Percentiles rank a stretch among this genome's conserved stretches.
Evolutionary conservation across 1,139 yeast species (phyloP).

Genomic region (Saccharomyces hybrid): DNA sequence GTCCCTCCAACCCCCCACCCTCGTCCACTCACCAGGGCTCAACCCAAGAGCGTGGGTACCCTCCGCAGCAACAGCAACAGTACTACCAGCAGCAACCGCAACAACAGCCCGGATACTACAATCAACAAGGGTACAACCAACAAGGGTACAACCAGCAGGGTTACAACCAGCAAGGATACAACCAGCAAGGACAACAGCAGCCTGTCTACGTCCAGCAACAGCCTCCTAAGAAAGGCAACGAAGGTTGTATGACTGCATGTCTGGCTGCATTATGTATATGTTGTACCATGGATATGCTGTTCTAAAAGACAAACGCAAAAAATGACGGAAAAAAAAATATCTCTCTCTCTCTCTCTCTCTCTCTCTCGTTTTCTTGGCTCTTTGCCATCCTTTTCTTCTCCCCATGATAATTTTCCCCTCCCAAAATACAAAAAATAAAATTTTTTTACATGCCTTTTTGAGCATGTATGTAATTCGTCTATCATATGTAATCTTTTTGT

Average conservation of each 20-base stretch:
- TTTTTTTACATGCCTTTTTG: neutral
- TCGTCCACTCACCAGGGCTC: neutral
- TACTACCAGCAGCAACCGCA: slow-evolving; percentile 13
- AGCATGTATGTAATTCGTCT: neutral
- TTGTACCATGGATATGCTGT: slow-evolving; percentile 61
- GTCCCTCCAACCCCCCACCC: neutral
- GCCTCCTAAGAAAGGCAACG: slow-evolving; percentile 36
- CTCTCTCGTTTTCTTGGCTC: neutral
- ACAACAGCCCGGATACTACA: slow-evolving; percentile 14
- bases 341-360: neutral
- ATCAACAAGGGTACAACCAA: slow-evolving; percentile 20
- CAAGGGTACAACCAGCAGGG: slow-evolving; percentile 36
- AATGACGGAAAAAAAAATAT: neutral
- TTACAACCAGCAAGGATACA: slow-evolving; percentile 32
- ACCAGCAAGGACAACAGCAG: slow-evolving; percentile 42
- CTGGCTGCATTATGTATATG: slow-evolving; percentile 68
- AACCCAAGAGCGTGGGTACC: neutral
- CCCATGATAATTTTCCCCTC: neutral
- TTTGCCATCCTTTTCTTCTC: neutral
- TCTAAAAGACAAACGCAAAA: slow-evolving; percentile 32
- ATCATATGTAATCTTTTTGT: neutral
- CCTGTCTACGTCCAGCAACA: slow-evolving; percentile 62
- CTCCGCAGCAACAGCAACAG: slow-evolving; percentile 6
- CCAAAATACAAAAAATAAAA: neutral
- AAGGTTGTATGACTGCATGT: slow-evolving; percentile 59